Evolutionary conservation across 345 rosid genomes (phyloP).

Genomic region (Kandelia obovata): DNA sequence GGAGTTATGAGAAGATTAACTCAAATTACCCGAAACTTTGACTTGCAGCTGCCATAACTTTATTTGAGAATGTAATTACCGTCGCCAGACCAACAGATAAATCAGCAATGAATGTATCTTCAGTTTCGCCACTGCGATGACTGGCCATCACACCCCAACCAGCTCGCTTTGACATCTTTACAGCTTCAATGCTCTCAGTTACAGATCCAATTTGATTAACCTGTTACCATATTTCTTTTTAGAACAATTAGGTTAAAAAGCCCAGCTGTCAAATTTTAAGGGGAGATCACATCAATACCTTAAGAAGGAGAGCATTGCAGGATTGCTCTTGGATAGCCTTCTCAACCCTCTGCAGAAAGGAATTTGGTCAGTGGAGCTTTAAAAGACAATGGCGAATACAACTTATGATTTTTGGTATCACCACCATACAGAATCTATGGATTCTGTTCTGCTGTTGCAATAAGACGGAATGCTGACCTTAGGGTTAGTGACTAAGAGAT

Average conservation of each 20-base stretch:
- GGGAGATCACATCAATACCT: conserved; percentile 37
- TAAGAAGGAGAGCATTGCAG: conserved; percentile 94
- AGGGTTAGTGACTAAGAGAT: conserved; percentile 95
- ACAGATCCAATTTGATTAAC: conserved; percentile 98
- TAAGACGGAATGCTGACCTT: conserved; percentile 42
- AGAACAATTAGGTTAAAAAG: too few relatives aligned
- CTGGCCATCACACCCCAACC: conserved; percentile 99
- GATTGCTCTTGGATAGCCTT: conserved; percentile 81
- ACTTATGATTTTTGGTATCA: not conserved
- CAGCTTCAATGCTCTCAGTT: conserved; percentile 98
- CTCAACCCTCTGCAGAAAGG: conserved; percentile 63
- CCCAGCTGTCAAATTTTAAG: not conserved
- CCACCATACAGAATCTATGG: too few relatives aligned
- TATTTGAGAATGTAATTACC: conserved; percentile 30
- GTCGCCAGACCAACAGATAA: conserved; percentile 91
- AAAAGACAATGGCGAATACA: not conserved
- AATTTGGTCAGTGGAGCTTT: not conserved
- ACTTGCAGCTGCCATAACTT: not conserved
- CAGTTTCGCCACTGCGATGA: conserved; percentile 94
- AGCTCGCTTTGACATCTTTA: conserved; percentile 92
- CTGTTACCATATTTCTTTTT: conserved; percentile 25
- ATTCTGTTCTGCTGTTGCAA: too few relatives aligned
- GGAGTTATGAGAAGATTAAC: too few relatives aligned
- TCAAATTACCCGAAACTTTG: not conserved
- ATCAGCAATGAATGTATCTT: conserved; percentile 96